Evolutionary conservation across 129 eudicot genomes (phyloP), one percentile per base, ranked within the genome.

Genomic region (Chrysanthemum lavandulifolium): DNA sequence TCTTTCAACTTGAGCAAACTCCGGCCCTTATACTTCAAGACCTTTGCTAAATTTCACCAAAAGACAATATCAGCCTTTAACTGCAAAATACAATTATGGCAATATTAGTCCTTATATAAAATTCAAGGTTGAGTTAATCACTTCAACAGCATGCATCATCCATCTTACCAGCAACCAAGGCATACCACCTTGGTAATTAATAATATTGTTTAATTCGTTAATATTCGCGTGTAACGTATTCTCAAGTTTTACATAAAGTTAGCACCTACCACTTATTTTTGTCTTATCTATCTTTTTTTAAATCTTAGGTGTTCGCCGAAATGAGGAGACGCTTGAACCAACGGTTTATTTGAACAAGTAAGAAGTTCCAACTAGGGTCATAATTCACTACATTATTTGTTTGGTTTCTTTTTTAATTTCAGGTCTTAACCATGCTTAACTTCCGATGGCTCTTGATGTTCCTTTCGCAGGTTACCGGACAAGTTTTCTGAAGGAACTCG

Each of bases 301-400:
- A 36, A 8, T 36, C 64, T 18, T 65, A 95, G 99, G 97, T 71
- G 63, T 94, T 64, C 72, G 87, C 82, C 84, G 97, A 80, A 76
- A 94, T 63, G 97, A 94, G 79, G 96, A 90, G 82, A 94, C 99
- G 9, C 96, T 94, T 76, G 84, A 79, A 81, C 96, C 99, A 65
- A 76, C 90, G 10, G 85, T 90, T 19, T 19, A 0, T 19, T 19
- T 19, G 21, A 19, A 94, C 85, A 90, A 90, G 99, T 95, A 88
- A 88, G 97, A 25, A 68, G 65, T 65, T 71, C 58, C 19, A 31
- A 68, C 25, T 19, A 23, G 18, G 19, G 47, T 54, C 61, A 10
- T 77, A 69, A 23, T 14, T 61, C 15, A 56, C 74, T 13, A 47
- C 69, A 47, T 73, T 61, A 31, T 68, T 31, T 77, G 45, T 29